Base-by-base conservation (phyloP, 2,329 filamentous ascomycete species). In the Cercospora sp. region DNA sequence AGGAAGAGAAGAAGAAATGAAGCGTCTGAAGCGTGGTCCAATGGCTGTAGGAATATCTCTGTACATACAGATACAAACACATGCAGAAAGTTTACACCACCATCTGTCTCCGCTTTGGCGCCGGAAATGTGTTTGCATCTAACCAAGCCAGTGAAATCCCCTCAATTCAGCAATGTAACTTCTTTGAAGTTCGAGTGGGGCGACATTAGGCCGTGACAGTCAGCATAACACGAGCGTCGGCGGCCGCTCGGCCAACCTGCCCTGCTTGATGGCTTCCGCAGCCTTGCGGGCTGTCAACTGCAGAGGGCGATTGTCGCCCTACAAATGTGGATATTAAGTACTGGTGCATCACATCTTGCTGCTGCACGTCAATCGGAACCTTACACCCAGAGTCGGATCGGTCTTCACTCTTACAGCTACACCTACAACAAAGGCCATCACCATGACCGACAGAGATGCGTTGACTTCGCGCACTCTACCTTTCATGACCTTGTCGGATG, bases 1-100 rank as follows among this genome's bases (percentile, higher is more conserved):
- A 94, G 80, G 92, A 94, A 82, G 88, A 91, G 76, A 97, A 97
- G 90, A 97, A 97, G 85, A 71, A 72, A 60, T 71, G 62, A 64
- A 30, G 48, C 7, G 51, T 26, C 45, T 23, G 45, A 31, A 30
- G 20, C 20, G n/a, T 16, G 51, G 53, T 30, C 20, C 36, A 31
- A 61, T 55, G 45, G 59, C 62, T 68, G 66, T 68, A 68, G 66
- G 60, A 60, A 68, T 64, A 64, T 40, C 48, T 48, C 57, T 68
- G 66, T 68, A 68, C 66, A 68, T 68, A 64, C 62, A 60, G 59
- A 63, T 48, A 33, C 33, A 59, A 63, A 63, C 36, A 60, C 63
- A 28, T 57, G 31, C 55, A 31, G 18, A 60, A 45, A 58, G 57
- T 30, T 20, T 36, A 26, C 23, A 23, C 5, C 30, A 2, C 13